These are phyloP conservation scores for Lavandula angustifolia DNA, from an alignment of 257 asterid species.

Conservation along the genomic window DNA sequence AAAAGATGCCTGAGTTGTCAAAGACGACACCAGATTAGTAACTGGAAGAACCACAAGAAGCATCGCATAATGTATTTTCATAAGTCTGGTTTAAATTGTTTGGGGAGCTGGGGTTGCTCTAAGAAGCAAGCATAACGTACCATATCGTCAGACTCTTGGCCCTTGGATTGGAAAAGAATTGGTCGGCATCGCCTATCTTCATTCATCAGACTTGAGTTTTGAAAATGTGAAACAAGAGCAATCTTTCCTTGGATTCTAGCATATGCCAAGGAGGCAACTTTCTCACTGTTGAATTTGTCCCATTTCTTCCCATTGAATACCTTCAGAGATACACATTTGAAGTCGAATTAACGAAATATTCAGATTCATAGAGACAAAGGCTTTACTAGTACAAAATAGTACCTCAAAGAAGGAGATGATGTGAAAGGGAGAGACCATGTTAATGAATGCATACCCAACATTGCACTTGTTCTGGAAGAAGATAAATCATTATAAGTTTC, in stretches of 20 bases:
- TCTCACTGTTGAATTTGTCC: constrained; percentile 95
- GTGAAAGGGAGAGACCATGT: constrained; percentile 84
- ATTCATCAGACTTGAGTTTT: constrained; percentile 95
- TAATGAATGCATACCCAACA: constrained; percentile 96
- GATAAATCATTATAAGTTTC: constrained; percentile 6
- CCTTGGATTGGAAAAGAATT: constrained; percentile 77
- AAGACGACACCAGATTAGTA: constrained; percentile 26
- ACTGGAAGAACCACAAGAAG: not conserved
- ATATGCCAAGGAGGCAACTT: constrained; percentile 91
- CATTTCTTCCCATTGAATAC: constrained; percentile 93
- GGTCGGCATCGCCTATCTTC: constrained; percentile 96
- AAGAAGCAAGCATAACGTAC: constrained; percentile 37
- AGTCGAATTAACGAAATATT: not conserved
- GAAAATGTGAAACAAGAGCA: constrained; percentile 83
- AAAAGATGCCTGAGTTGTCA: constrained; percentile 52
- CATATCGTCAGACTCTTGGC: constrained; percentile 64
- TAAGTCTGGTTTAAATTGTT: too few species aligned
- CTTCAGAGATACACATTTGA: constrained; percentile 37
- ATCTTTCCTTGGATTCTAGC: constrained; percentile 90
- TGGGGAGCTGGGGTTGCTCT: too few species aligned
- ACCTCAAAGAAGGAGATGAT: constrained; percentile 87
- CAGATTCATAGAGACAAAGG: constrained; percentile 7
- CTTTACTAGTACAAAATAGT: not conserved
- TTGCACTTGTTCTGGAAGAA: constrained; percentile 92
- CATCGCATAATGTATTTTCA: not conserved